Base-by-base conservation (phyloP, 2,329 filamentous ascomycete species). In the Huntiella omanensis region DNA sequence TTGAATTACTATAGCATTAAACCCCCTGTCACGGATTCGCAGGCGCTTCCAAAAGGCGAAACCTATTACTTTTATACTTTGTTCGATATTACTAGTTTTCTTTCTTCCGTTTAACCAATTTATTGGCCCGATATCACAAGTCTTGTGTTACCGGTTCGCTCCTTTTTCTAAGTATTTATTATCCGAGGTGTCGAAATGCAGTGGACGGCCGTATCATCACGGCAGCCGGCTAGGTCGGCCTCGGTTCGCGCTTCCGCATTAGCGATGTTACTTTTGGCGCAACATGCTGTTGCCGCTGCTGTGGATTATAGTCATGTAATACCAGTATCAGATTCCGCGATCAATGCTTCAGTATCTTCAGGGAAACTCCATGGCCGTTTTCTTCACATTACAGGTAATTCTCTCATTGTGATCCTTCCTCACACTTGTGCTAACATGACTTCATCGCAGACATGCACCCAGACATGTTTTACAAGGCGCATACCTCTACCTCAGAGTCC, bases 331-430 rank as follows among this genome's bases (percentile, higher is more conserved):
- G 13, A 33, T 6, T 15, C 32, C 4, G 16, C 28, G 12, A 22
- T 17, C 11, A 19, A 37, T 19, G 17, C 38, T 11, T 22, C 37
- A 3, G 4, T 16, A 28, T 16, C 38, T 17, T 33, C 41, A 19
- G 33, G 35, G 3, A 47, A 37, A 15, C 63, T 85, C 55, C 71
- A 73, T 52, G 85, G 85, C 53, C 75, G 74, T 58, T 93, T 93
- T 64, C 69, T 93, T 57, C 85, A 93, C 62, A 83, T 93, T 54
- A 91, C 85, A 63, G 86, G 84, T 88, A 65, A 51, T 69, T 59
- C 39, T 33, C 15, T 10, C 10, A 11, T 12, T 38, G 7, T 34
- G 22, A 32, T 36, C 52, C 46, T 52, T 19, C 15, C 42, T 42
- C 43, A 52, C 49, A 48, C 46, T 48, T 22, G n/a, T 33, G 13